phyloP scores from a whole-genome alignment of 768 basidiomycete species.

The Cubamyces sp. region DNA sequence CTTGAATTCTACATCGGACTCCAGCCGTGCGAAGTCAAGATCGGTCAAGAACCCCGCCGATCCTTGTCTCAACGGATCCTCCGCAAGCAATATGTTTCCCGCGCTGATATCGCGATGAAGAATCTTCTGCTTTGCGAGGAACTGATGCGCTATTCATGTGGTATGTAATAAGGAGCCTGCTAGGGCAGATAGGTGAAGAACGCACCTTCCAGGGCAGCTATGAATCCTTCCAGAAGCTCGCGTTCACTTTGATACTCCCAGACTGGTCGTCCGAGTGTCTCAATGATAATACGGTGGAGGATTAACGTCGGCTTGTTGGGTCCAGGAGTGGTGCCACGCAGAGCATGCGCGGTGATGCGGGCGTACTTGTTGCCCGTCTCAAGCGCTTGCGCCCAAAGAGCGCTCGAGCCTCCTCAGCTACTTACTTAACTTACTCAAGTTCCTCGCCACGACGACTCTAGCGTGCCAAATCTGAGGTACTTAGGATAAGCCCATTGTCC shows the following conservation, averaged over 20 bases:
- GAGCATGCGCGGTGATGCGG: background rate
- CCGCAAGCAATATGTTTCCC: slow-evolving; percentile 39
- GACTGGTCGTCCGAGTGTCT: slow-evolving; percentile 8
- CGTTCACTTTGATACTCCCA: slow-evolving; percentile 18
- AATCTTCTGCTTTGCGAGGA: slow-evolving; percentile 31
- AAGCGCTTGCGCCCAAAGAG: too few relatives aligned
- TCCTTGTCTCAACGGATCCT: slow-evolving; percentile 10
- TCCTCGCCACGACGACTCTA: too few relatives aligned
- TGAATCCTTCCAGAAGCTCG: slow-evolving; percentile 8
- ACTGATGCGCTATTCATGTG: slow-evolving; percentile 26
- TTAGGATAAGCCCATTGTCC: too few relatives aligned
- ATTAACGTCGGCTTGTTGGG: background rate
- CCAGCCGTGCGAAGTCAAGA: slow-evolving; percentile 34
- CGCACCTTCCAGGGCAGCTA: slow-evolving; percentile 5
- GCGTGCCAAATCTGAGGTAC: too few relatives aligned
- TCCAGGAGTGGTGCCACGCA: background rate
- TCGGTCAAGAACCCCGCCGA: slow-evolving; percentile 37
- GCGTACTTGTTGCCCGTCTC: too few relatives aligned
- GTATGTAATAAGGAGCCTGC: too few relatives aligned
- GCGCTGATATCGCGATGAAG: slow-evolving; percentile 40
- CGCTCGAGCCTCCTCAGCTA: too few relatives aligned
- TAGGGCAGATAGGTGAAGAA: background rate
- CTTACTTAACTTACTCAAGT: too few relatives aligned
- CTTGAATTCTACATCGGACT: background rate
- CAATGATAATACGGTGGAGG: slow-evolving; percentile 18